phyloP scores from a whole-genome alignment of 1,284 basidiomycete species.

The Tilletia horrida region DNA sequence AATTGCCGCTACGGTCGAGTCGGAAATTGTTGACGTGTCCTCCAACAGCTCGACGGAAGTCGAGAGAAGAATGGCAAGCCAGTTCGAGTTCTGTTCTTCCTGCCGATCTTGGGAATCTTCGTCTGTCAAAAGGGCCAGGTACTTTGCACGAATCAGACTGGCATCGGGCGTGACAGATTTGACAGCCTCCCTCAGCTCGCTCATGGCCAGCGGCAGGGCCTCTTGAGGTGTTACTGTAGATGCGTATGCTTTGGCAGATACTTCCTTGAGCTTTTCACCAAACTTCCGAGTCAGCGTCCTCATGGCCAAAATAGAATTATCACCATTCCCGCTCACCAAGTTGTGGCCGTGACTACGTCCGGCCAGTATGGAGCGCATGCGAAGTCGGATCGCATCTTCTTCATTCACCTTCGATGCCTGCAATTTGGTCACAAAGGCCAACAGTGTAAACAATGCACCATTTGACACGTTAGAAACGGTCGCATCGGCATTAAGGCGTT shows the following conservation, averaged over 20 bases:
- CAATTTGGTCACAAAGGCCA: not conserved
- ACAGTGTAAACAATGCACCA: not conserved
- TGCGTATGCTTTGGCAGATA: slow-evolving; percentile 3
- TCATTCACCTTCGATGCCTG: not conserved
- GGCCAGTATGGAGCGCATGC: not conserved
- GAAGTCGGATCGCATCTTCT: not conserved
- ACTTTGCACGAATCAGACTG: not conserved
- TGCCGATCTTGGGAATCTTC: no score
- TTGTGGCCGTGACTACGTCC: not conserved
- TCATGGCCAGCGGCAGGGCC: not conserved
- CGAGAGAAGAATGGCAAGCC: no score
- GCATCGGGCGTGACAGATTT: not conserved
- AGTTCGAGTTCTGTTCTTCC: no score
- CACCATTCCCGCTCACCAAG: not conserved
- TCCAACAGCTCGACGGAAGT: no score
- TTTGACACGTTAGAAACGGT: not conserved
- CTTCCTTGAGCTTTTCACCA: not conserved
- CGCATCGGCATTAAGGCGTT: not conserved
- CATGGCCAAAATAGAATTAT: no score
- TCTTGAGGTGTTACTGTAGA: not conserved
- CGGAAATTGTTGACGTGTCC: no score
- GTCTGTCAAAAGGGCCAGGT: no score
- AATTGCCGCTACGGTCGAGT: no score
- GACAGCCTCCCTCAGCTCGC: not conserved
- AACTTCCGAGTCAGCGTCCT: no score